These are phyloP conservation scores for Calonectria pseudoreteaudii DNA, from an alignment of 2,329 filamentous ascomycete genomes.

Conservation along the genomic window DNA sequence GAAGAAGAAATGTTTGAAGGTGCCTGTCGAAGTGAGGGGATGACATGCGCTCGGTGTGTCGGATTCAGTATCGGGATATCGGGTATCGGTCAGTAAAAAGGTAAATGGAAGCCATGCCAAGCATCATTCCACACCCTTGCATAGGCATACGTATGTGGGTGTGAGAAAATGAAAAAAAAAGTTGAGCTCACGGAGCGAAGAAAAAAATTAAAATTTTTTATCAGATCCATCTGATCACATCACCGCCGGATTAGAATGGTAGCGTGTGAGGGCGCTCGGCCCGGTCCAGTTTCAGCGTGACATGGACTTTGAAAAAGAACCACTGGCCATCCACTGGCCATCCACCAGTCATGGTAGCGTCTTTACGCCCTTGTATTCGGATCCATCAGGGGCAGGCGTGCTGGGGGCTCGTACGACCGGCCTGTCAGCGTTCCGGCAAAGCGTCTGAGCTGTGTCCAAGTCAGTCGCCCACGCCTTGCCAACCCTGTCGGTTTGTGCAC, in stretches of 20 bases:
- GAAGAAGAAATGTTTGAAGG: slow-evolving; percentile 14
- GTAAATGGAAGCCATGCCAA: slow-evolving; percentile 12
- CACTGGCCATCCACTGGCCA: slow-evolving; percentile 10
- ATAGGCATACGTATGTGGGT: slow-evolving; percentile 16
- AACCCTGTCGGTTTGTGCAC: slow-evolving; percentile 14
- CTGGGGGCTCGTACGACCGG: slow-evolving; percentile 33
- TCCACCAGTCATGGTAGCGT: not conserved
- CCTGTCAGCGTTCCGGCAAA: slow-evolving; percentile 23
- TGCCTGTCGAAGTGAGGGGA: slow-evolving; percentile 7
- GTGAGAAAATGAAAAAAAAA: not conserved
- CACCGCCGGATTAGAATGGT: slow-evolving; percentile 11
- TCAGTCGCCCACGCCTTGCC: slow-evolving; percentile 18
- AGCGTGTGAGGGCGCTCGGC: not conserved
- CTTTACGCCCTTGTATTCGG: slow-evolving; percentile 1
- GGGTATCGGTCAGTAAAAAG: slow-evolving; percentile 3
- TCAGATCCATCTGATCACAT: slow-evolving; percentile 21
- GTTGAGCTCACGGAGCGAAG: not conserved
- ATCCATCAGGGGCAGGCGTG: slow-evolving; percentile 2
- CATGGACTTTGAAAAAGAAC: slow-evolving; percentile 17
- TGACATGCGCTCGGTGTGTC: slow-evolving; percentile 18
- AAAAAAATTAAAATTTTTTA: slow-evolving; percentile 7
- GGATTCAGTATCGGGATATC: slow-evolving; percentile 11
- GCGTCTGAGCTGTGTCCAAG: slow-evolving; percentile 5
- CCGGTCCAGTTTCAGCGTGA: slow-evolving; percentile 9
- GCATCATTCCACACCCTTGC: slow-evolving; percentile 18